phyloP scores from a whole-genome alignment of 768 basidiomycete genomes.

The Macrolepiota albuminosa region DNA sequence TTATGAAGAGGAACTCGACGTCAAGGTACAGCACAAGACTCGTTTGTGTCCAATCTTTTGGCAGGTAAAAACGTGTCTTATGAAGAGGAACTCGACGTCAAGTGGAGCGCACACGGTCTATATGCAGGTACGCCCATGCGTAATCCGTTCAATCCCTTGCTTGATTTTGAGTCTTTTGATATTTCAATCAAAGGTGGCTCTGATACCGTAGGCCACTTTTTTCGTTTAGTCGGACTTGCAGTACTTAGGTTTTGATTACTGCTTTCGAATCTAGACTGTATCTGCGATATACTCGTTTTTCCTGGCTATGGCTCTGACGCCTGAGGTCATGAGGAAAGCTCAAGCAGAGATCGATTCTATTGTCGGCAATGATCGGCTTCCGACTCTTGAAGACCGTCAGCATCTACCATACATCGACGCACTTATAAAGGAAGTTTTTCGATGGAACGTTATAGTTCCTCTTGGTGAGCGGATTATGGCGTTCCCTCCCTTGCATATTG shows the following conservation, averaged over 20 bases:
- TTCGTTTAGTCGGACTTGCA: neutral
- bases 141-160: neutral
- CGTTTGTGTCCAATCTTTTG: neutral
- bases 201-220: conserved; percentile 38
- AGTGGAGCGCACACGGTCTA: conserved; percentile 13
- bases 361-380: conserved; percentile 52
- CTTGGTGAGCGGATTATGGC: conserved; percentile 23
- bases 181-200: conserved; percentile 36
- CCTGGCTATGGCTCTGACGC: conserved; percentile 52
- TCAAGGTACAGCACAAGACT: neutral
- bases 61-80: neutral
- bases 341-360: conserved; percentile 57
- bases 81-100: neutral
- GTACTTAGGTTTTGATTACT: neutral
- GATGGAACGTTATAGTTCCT: conserved; percentile 42
- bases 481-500: neutral
- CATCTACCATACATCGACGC: conserved; percentile 29
- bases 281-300: conserved; percentile 55
- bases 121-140: conserved; percentile 34
- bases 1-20: neutral
- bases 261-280: conserved; percentile 42
- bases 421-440: conserved; percentile 49
- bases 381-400: conserved; percentile 49
- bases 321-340: conserved; percentile 49
- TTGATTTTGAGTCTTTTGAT: neutral